Conservation (phyloP, 2,329 filamentous ascomycete genomes). For the Cercospora citrullina region DNA sequence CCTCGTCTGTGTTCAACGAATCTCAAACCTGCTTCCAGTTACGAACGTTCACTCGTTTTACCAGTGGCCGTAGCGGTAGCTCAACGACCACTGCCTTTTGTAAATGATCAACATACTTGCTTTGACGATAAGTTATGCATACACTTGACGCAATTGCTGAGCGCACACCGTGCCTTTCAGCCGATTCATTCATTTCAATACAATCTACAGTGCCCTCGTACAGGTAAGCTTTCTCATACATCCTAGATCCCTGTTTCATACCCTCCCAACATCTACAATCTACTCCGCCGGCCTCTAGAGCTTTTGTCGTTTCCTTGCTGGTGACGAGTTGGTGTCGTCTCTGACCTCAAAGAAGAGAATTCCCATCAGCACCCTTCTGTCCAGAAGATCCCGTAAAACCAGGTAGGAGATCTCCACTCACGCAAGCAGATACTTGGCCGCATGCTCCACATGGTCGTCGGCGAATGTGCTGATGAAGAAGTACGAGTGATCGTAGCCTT, state of each 20-base stretch:
- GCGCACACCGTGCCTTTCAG: neutral
- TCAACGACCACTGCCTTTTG: neutral
- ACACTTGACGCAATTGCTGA: neutral
- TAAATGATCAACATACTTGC: too few species aligned
- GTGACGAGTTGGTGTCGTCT: conserved; percentile 5
- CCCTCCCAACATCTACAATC: conserved; percentile 5
- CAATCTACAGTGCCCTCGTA: neutral
- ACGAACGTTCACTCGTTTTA: neutral
- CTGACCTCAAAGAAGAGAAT: conserved; percentile 11
- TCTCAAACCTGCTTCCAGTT: neutral
- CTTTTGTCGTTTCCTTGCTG: conserved; percentile 16
- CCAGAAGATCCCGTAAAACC: neutral
- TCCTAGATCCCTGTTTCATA: conserved; percentile 1
- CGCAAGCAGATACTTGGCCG: conserved; percentile 72
- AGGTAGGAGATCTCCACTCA: conserved; percentile 18
- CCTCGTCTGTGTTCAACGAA: neutral
- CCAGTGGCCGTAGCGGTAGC: neutral
- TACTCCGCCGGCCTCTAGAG: conserved; percentile 11
- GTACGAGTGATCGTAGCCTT: conserved; percentile 95
- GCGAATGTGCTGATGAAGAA: conserved; percentile 92
- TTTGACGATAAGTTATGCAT: too few species aligned
- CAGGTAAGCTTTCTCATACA: conserved; percentile 2
- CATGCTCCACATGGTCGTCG: conserved; percentile 87
- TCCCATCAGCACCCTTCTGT: conserved; percentile 18
- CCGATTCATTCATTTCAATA: neutral